Conservation (phyloP, 108 stramenopile genomes). For the Bacterosira constricta region DNA sequence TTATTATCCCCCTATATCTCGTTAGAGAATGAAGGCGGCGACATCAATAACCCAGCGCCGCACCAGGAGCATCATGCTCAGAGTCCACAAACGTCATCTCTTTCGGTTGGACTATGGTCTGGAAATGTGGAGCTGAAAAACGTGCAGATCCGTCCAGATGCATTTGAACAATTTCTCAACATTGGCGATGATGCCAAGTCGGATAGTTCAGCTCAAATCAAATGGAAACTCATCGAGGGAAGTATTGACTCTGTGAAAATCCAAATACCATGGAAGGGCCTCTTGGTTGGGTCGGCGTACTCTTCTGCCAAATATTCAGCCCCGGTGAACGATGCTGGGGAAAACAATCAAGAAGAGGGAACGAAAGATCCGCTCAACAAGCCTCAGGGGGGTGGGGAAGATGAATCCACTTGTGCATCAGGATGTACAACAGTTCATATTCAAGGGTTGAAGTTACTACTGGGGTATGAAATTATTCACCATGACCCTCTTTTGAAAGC, state of each 20-base stretch:
- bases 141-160: slow-evolving; percentile 40
- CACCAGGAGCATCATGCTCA: background rate
- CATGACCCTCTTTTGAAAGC: slow-evolving; percentile 14
- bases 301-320: slow-evolving; percentile 18
- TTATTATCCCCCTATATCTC: slow-evolving; percentile 45
- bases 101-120: slow-evolving; percentile 41
- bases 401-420: background rate
- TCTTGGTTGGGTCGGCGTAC: slow-evolving; percentile 38
- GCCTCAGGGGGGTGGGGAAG: slow-evolving; percentile 1
- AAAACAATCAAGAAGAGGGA: background rate
- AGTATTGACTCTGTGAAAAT: slow-evolving; percentile 31
- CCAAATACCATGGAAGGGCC: slow-evolving; percentile 41
- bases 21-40: slow-evolving; percentile 21
- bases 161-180: slow-evolving; percentile 43
- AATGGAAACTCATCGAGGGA: slow-evolving; percentile 45
- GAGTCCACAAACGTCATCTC: slow-evolving; percentile 4
- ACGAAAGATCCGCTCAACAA: background rate
- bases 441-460: slow-evolving; percentile 18
- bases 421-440: slow-evolving; percentile 33
- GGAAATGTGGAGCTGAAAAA: slow-evolving; percentile 40
- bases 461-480: slow-evolving; percentile 44
- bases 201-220: background rate
- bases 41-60: background rate
- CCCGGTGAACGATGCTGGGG: background rate
- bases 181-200: background rate